phyloP scores from a whole-genome alignment of 2,329 filamentous ascomycete species.

The Epichloe bromicola region DNA sequence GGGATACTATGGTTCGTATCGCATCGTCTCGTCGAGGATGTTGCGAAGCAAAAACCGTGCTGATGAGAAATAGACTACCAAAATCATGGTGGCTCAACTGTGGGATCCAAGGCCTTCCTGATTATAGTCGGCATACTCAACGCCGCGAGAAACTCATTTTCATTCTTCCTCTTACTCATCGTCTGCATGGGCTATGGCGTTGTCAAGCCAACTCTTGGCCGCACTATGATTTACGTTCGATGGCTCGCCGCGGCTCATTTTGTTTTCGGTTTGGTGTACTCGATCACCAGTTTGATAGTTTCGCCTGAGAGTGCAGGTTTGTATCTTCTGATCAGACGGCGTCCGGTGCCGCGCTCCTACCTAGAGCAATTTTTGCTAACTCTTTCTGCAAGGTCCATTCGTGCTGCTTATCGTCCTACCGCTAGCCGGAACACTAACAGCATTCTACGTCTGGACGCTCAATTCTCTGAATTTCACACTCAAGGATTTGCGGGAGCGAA shows the following conservation, averaged over 20 bases:
- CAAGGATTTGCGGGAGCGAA: constrained; percentile 88
- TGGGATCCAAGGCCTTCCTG: constrained; percentile 73
- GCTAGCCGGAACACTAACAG: constrained; percentile 80
- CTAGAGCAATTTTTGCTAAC: constrained; percentile 9
- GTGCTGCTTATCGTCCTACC: constrained; percentile 89
- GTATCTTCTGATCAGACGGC: constrained; percentile 10
- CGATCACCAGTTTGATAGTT: constrained; percentile 76
- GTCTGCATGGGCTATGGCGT: constrained; percentile 99
- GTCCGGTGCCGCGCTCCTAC: background rate
- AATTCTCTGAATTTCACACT: constrained; percentile 91
- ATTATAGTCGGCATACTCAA: constrained; percentile 88
- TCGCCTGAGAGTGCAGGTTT: constrained; percentile 71
- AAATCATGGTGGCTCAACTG: constrained; percentile 76
- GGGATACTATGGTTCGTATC: constrained; percentile 75
- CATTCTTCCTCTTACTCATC: constrained; percentile 93
- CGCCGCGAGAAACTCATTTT: constrained; percentile 90
- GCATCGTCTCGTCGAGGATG: background rate
- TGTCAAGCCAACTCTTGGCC: constrained; percentile 83
- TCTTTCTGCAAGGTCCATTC: constrained; percentile 49
- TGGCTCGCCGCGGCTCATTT: constrained; percentile 88
- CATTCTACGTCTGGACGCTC: constrained; percentile 97
- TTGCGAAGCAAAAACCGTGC: constrained; percentile 7
- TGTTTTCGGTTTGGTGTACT: constrained; percentile 86
- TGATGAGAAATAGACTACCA: constrained; percentile 58
- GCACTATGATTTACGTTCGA: constrained; percentile 88